Conservation (phyloP, 768 basidiomycete species). For the Mycena kentingensis region DNA sequence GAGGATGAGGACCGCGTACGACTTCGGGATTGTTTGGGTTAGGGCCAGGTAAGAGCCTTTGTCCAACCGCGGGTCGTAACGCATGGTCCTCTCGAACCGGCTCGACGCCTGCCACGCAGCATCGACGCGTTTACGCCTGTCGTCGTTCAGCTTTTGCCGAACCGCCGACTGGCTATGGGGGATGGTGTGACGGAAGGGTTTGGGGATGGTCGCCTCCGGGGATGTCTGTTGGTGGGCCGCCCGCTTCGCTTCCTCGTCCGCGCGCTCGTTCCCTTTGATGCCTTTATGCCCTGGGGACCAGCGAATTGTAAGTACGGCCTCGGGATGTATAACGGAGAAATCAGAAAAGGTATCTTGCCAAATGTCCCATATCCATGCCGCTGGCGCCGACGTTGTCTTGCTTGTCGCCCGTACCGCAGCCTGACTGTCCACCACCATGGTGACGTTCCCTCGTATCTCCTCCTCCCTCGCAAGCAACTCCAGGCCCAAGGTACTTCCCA, state of each 20-base stretch:
- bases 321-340: neutral
- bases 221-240: constrained; percentile 9
- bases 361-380: neutral
- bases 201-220: neutral
- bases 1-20: neutral
- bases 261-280: constrained; percentile 23
- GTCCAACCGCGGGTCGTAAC: neutral
- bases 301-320: constrained; percentile 3
- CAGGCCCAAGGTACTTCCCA: constrained; percentile 20
- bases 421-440: constrained; percentile 23
- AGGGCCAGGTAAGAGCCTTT: neutral
- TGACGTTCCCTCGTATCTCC: neutral
- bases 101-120: neutral
- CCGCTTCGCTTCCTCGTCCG: constrained; percentile 23
- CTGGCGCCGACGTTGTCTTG: neutral
- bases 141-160: neutral
- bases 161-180: neutral
- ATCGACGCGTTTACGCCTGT: neutral
- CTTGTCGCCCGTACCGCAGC: constrained; percentile 8
- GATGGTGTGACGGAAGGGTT: neutral
- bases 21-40: neutral
- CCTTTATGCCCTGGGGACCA: constrained; percentile 27
- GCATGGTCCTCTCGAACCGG: neutral
- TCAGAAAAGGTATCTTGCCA: neutral
- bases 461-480: constrained; percentile 1